Base-by-base conservation (phyloP, 177 flowering plant species). In the Vitis hybrid region DNA sequence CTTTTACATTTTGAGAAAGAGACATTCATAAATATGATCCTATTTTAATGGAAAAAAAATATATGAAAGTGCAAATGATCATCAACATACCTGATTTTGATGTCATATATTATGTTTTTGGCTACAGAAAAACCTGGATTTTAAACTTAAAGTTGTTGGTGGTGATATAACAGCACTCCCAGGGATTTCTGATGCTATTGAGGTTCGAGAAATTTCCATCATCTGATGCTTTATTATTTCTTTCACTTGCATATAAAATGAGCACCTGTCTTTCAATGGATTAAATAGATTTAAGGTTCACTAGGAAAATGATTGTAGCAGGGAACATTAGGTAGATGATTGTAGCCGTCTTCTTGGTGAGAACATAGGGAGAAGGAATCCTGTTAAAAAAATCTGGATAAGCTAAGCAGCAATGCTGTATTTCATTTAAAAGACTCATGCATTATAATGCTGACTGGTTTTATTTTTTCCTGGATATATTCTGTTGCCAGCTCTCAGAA, bases 151-250 rank as follows among this genome's bases (percentile, higher is more conserved):
- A 81, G 82, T 96, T 74, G 64, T 88, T 73, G 99, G 99, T 11
- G 98, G 98, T 30, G 97, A 96, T 45, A 68, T 95, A 76, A 80
- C 92, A 71, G 8, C 97, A 54, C 81, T 96, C 63, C 99, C 99
- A 34, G 99, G 98, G 67, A 60, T 93, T 49, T 79, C 80, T 70
- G 91, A 80, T 80, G 97, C 93, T 54, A 88, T 96, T 70, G 93
- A 94, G 95, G 99, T 94, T 67, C 23, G 77, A 19, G 18, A 51
- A 59, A 49, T 55, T 26, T 56, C 34, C 56, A 11, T 2, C 13
- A 6, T 34, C n/a, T 19, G 34, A 60, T 19, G 26, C 26, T 5
- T 21, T n/a, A 9, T 21, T 21, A 19, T 60, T 9, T 19, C 14
- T 60, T 60, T 60, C 13, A 9, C 62, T 12, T 34, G 51, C 51